phyloP scores from a whole-genome alignment of 1,284 basidiomycete genomes.

The Fistulinella cinereoalba region DNA sequence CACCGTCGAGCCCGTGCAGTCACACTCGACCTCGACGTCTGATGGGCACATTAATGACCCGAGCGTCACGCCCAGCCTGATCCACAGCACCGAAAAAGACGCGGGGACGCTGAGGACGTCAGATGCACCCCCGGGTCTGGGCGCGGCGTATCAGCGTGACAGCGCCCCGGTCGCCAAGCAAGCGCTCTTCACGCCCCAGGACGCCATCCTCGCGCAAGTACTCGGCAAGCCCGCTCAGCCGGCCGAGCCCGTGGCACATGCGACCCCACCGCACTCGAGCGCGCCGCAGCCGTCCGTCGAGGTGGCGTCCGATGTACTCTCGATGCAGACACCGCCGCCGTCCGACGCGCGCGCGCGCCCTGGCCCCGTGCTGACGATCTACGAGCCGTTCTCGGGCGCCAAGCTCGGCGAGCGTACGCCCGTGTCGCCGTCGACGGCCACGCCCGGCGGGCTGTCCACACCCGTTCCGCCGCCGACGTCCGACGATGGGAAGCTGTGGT shows the following conservation, averaged over 20 bases:
- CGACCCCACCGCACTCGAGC: slow-evolving; percentile 3
- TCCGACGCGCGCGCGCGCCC: neutral
- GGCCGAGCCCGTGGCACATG: neutral
- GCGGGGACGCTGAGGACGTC: slow-evolving; percentile 10
- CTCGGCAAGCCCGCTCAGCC: slow-evolving; percentile 29
- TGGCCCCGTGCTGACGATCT: slow-evolving; percentile 19
- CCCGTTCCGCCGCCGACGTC: slow-evolving; percentile 6
- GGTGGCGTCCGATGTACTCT: slow-evolving; percentile 14
- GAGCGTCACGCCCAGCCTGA: slow-evolving; percentile 21
- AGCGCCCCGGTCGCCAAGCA: slow-evolving; percentile 6
- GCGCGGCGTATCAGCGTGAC: slow-evolving; percentile 1
- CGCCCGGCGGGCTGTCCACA: slow-evolving; percentile 3
- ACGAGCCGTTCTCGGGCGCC: slow-evolving; percentile 27
- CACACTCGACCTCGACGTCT: slow-evolving; percentile 18
- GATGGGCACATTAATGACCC: slow-evolving; percentile 25
- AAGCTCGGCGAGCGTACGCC: slow-evolving; percentile 22
- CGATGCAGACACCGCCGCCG: slow-evolving; percentile 3
- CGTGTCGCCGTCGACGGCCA: slow-evolving; percentile 6
- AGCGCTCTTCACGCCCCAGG: slow-evolving; percentile 55
- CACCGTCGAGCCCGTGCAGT: slow-evolving; percentile 13
- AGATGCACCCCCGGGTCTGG: slow-evolving; percentile 4
- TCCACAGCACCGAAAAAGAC: slow-evolving; percentile 17
- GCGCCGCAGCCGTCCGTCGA: slow-evolving; percentile 8
- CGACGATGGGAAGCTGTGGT: slow-evolving; percentile 53
- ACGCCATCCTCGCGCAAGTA: slow-evolving; percentile 53